Evolutionary conservation across 257 asterid genomes (phyloP), one percentile per base, ranked within the genome.

Genomic region (Petunia secreta): DNA sequence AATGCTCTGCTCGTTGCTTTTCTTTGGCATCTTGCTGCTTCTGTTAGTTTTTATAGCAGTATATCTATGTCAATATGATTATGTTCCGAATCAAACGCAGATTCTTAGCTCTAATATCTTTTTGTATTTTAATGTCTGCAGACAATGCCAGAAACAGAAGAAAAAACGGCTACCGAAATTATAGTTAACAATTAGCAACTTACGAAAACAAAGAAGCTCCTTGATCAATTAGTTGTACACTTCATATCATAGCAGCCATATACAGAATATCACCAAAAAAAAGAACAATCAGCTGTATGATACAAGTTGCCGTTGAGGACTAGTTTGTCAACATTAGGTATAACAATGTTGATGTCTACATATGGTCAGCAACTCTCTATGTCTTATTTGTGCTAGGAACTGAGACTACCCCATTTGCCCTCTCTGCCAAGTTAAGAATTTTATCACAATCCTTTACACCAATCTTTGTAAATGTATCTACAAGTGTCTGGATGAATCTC

Each of bases 401-500:
- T 34, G 60, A 13, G 8, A 6, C n/a, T 50, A 13, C 78, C 13
- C 34, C 59, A 40, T 44, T 73, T 50, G 62, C 62, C 7, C 11
- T 73, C 3, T 73, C 62, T 36, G 36, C 62, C 62, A 50, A 11
- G 14, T 60, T 60, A 50, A 73, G 62, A 73, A 80, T 71, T 36
- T 71, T 60, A 5, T 73, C 80, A 48, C 80, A 80, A 57, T 80
- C 80, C 83, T 80, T 63, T 1, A 55, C 79, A 44, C 83, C 80
- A 60, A 58, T 68, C 43, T 80, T 34, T 55, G 59, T 80, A 63
- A 80, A 80, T 11, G 66, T 39, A 25, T 34, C 53, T 39, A 58
- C 55, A 58, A 80, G 71, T 6, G 43, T 63, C 53, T 36, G 1
- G 39, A 58, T 57, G 62, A 41, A 67, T 44, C 58, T 66, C 2